Evolutionary conservation across 225 moss, liverwort and hornwort species (phyloP).

Genomic region (Physcomitrium patens): DNA sequence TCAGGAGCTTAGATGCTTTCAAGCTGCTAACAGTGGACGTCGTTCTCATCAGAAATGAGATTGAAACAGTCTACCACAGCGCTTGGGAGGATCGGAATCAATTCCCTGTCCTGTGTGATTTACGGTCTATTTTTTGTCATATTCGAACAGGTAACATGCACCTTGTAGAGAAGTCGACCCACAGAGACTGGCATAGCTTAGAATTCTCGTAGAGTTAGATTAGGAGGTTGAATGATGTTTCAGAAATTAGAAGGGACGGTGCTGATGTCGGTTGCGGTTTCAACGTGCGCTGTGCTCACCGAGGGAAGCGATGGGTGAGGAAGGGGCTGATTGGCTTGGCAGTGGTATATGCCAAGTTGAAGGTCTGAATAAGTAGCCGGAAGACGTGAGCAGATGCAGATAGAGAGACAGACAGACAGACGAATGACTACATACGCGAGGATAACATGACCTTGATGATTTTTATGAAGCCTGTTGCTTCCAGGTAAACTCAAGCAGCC

Average conservation of each 20-base stretch:
- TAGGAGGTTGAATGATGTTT: constrained; percentile 4
- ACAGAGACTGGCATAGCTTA: constrained; percentile 37
- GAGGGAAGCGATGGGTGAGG: not conserved
- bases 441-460: constrained; percentile 24
- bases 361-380: constrained; percentile 36
- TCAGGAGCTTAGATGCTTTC: not conserved
- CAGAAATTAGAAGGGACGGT: not conserved
- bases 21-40: not conserved
- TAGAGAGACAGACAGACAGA: too few species aligned
- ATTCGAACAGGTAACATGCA: constrained; percentile 16
- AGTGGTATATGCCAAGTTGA: not conserved
- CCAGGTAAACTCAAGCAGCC: constrained; percentile 32
- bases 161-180: constrained; percentile 38
- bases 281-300: not conserved
- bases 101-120: constrained; percentile 16
- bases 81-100: not conserved
- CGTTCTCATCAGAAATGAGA: not conserved
- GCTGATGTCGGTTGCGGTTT: not conserved
- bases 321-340: not conserved
- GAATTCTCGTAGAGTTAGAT: not conserved
- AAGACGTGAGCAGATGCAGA: not conserved
- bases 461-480: constrained; percentile 46
- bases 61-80: not conserved
- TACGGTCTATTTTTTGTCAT: constrained; percentile 33
- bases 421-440: not conserved